Percentiles rank a stretch among this genome's conserved stretches.
These are phyloP conservation scores for Calonectria hongkongensis DNA, from an alignment of 2,329 filamentous ascomycete genomes.

Conservation along the genomic window DNA sequence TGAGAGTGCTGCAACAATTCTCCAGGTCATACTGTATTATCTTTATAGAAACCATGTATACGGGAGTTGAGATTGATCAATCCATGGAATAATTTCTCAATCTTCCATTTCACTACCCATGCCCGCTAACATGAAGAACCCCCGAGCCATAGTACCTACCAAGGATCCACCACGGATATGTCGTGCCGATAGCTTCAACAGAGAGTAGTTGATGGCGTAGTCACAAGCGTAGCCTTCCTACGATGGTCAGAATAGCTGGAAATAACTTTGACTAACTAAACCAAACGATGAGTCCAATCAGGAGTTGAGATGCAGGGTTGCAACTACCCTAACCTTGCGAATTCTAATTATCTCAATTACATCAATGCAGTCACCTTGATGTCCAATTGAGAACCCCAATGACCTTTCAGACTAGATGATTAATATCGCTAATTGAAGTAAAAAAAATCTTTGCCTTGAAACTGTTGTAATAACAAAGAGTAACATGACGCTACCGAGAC, in stretches of 20 bases:
- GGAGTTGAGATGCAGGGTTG: too few relatives aligned
- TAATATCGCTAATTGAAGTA: neutral
- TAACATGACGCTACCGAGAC: neutral
- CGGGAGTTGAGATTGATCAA: neutral
- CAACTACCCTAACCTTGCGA: neutral
- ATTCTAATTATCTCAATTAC: neutral
- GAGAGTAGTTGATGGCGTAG: neutral
- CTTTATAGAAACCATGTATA: neutral
- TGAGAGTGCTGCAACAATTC: neutral
- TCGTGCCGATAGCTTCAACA: neutral
- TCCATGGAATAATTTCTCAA: too few relatives aligned
- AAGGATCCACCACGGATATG: neutral
- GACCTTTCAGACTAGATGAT: neutral
- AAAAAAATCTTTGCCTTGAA: neutral
- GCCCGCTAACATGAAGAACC: neutral
- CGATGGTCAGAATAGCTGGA: too few relatives aligned
- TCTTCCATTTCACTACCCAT: too few relatives aligned
- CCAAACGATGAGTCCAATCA: too few relatives aligned
- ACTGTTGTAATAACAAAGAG: too few relatives aligned
- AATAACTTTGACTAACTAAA: too few relatives aligned
- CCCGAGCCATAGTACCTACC: neutral
- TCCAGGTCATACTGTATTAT: neutral
- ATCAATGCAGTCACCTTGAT: neutral
- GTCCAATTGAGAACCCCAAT: neutral
- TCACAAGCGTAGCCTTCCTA: too few relatives aligned